phyloP scores from a whole-genome alignment of 345 rosid species.

The Pistacia vera region DNA sequence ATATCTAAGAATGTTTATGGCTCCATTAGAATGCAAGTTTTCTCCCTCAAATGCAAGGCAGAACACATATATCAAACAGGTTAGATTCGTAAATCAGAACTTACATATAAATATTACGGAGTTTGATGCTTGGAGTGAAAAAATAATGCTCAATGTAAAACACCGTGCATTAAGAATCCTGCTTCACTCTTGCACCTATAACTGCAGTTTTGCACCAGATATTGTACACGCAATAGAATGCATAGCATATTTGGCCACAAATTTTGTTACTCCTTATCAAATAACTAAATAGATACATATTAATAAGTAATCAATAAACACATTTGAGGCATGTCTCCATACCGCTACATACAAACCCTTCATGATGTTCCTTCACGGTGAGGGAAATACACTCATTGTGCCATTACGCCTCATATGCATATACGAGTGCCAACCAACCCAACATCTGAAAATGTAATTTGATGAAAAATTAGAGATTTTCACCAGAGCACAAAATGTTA shows the following conservation, averaged over 20 bases:
- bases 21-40: not conserved
- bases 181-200: not conserved
- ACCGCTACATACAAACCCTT: constrained; percentile 94
- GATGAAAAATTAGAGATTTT: constrained; percentile 2
- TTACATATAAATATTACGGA: not conserved
- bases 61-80: not conserved
- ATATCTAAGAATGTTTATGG: not conserved
- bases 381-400: constrained; percentile 71
- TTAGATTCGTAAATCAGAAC: too few relatives aligned
- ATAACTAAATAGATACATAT: not conserved
- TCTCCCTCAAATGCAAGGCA: not conserved
- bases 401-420: constrained; percentile 86
- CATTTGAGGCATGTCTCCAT: constrained; percentile 16
- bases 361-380: constrained; percentile 63
- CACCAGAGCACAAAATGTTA: not conserved
- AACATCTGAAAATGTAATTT: constrained; percentile 51
- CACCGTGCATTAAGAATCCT: not conserved
- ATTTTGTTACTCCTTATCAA: not conserved
- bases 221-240: not conserved
- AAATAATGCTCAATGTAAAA: too few relatives aligned
- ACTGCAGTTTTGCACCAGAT: not conserved
- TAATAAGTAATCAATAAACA: not conserved
- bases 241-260: not conserved
- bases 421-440: constrained; percentile 82
- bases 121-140: not conserved